Evolutionary conservation across 345 rosid species (phyloP).

Genomic region (Raphanus sativus): DNA sequence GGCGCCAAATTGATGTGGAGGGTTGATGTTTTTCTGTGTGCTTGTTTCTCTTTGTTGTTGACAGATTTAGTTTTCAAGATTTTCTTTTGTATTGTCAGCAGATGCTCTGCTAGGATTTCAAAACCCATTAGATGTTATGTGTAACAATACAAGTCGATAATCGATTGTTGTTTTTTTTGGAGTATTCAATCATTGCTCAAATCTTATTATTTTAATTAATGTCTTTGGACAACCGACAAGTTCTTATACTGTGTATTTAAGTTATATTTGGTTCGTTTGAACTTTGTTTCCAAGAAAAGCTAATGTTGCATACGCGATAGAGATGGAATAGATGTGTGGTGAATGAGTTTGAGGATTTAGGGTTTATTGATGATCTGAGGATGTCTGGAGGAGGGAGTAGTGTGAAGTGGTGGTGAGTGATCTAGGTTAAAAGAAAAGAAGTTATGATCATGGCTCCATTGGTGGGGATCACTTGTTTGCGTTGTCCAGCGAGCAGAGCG

Average conservation of each 20-base stretch:
- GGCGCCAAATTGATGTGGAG: conserved; percentile 2
- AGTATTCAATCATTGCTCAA: too few species aligned
- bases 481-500: not conserved
- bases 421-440: not conserved
- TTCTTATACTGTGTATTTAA: too few species aligned
- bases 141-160: not conserved
- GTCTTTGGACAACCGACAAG: too few species aligned
- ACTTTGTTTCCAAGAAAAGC: too few species aligned
- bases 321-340: not conserved
- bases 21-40: not conserved
- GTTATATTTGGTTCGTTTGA: too few species aligned
- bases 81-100: not conserved
- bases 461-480: not conserved
- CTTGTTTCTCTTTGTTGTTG: not conserved
- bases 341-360: not conserved
- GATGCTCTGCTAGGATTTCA: not conserved
- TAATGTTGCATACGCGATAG: too few species aligned
- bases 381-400: not conserved
- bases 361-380: not conserved
- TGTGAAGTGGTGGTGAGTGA: not conserved
- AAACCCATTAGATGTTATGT: not conserved
- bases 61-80: not conserved
- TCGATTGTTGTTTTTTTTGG: too few species aligned
- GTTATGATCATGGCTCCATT: not conserved
- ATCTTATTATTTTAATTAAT: too few species aligned